Conservation (phyloP, 2,329 filamentous ascomycete species). For the Cytospora mali region DNA sequence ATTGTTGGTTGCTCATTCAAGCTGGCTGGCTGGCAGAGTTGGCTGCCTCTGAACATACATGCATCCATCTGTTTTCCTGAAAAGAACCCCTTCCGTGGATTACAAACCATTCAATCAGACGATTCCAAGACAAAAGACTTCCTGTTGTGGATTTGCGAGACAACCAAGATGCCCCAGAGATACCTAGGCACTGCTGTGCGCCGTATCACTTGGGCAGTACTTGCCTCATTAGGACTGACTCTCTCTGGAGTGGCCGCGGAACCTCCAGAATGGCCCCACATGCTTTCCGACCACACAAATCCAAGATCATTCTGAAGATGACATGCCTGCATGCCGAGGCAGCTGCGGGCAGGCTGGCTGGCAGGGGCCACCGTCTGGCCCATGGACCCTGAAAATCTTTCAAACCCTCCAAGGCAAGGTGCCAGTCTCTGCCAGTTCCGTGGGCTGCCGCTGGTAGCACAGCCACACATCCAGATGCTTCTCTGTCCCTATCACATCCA, state of each 20-base stretch:
- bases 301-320: neutral
- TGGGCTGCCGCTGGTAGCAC: neutral
- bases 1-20: no score
- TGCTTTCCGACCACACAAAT: neutral
- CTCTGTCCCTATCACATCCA: neutral
- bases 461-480: conserved; percentile 6
- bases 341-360: neutral
- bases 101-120: no score
- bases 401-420: neutral
- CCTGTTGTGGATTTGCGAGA: neutral
- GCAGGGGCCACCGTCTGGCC: neutral
- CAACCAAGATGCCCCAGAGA: no score
- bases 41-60: no score
- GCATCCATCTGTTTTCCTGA: no score
- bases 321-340: neutral
- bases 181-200: neutral
- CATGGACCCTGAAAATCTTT: conserved; percentile 5
- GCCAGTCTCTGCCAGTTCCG: no score
- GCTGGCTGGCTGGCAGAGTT: no score
- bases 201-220: neutral
- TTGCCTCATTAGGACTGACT: neutral
- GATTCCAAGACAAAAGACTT: neutral
- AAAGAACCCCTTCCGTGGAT: no score
- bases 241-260: neutral
- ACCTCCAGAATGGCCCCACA: neutral